Evolutionary conservation across 1,284 basidiomycete species (phyloP).

Genomic region (Trametes sp.): DNA sequence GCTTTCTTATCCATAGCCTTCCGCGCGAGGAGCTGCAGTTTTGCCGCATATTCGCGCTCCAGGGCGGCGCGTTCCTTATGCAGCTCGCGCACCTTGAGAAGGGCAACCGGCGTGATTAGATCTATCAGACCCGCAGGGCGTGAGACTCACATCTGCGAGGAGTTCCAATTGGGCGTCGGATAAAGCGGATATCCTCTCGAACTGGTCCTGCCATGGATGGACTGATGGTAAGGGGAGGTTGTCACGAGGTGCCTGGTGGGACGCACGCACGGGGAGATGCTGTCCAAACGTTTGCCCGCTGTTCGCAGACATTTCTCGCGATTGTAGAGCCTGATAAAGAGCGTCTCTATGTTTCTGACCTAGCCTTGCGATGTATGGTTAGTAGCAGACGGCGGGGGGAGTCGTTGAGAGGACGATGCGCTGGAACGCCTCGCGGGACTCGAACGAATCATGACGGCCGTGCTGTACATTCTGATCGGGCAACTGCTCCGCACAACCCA

Average conservation of each 20-base stretch:
- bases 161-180: conserved; percentile 72
- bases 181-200: conserved; percentile 47
- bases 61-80: conserved; percentile 69
- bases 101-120: conserved; percentile 9
- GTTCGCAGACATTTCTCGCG: conserved; percentile 20
- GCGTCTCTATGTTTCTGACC: neutral
- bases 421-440: neutral
- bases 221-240: conserved; percentile 14
- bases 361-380: neutral
- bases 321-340: neutral
- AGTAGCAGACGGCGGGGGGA: neutral
- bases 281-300: conserved; percentile 39
- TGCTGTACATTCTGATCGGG: conserved; percentile 19
- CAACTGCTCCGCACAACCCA: neutral
- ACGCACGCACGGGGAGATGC: conserved; percentile 38
- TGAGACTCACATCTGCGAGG: conserved; percentile 61
- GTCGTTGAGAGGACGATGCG: neutral
- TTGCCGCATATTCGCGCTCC: conserved; percentile 79
- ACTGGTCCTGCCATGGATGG: conserved; percentile 45
- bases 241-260: conserved; percentile 15
- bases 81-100: conserved; percentile 69
- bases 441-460: conserved; percentile 10
- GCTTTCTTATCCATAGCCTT: conserved; percentile 76
- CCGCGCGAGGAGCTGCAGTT: conserved; percentile 68
- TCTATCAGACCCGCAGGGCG: neutral